Percentiles rank a stretch among this genome's conserved stretches.
Conservation (phyloP, 2,329 filamentous ascomycete species). For the Paraphaeosphaeria sporulosa region DNA sequence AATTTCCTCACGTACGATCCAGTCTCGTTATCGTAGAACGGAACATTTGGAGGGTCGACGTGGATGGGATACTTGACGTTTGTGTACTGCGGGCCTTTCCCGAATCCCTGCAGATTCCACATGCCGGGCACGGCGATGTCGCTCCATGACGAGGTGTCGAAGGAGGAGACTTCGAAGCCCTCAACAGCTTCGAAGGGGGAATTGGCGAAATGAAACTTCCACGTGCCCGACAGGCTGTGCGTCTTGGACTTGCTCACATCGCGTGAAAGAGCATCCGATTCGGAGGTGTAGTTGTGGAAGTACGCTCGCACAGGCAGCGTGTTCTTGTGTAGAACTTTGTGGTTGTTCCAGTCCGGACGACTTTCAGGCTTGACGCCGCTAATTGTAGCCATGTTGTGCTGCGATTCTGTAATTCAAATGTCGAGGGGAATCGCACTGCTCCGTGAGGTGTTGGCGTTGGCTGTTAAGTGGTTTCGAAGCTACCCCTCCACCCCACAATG, state of each 20-base stretch:
- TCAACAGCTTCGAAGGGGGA: slow-evolving; percentile 47
- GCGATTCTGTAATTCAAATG: neutral
- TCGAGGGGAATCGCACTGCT: neutral
- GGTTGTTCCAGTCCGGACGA: slow-evolving; percentile 68
- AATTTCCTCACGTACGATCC: slow-evolving; percentile 68
- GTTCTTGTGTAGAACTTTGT: slow-evolving; percentile 66
- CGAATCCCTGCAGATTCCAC: slow-evolving; percentile 75
- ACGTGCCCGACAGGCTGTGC: slow-evolving; percentile 45
- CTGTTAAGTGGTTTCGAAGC: neutral
- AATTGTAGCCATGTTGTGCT: slow-evolving; percentile 10
- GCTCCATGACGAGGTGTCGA: slow-evolving; percentile 55
- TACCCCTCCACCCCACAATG: slow-evolving; percentile 7
- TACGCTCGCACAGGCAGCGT: slow-evolving; percentile 64
- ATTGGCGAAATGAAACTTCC: slow-evolving; percentile 51
- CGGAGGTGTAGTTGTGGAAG: slow-evolving; percentile 62
- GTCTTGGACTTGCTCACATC: slow-evolving; percentile 44
- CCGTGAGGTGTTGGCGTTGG: neutral
- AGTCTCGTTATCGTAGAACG: slow-evolving; percentile 68
- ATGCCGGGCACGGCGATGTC: slow-evolving; percentile 69
- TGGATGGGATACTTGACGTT: slow-evolving; percentile 73
- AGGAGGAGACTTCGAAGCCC: slow-evolving; percentile 42
- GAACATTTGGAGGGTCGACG: slow-evolving; percentile 68
- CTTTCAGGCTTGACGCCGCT: slow-evolving; percentile 22
- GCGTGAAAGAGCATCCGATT: slow-evolving; percentile 58
- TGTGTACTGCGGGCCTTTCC: slow-evolving; percentile 70